Evolutionary conservation across 306 rosid species (phyloP).

Genomic region (Benincasa hispida): DNA sequence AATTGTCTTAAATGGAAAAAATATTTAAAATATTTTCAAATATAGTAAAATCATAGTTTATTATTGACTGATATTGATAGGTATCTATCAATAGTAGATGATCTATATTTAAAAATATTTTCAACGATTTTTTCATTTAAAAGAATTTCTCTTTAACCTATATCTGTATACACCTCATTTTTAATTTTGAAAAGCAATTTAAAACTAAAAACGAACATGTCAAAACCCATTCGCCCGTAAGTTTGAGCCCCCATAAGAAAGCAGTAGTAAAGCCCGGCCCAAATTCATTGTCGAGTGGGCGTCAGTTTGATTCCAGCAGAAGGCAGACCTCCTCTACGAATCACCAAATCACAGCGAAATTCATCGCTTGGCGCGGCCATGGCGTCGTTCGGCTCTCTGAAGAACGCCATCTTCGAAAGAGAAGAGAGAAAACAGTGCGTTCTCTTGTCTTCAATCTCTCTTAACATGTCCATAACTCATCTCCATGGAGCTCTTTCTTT

Average conservation of each 20-base stretch:
- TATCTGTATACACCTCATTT: too few relatives aligned
- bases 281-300: background rate
- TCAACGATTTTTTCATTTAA: too few relatives aligned
- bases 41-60: too few relatives aligned
- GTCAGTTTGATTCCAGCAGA: background rate
- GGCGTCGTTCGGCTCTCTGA: conserved; percentile 39
- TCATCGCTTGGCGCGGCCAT: conserved; percentile 5
- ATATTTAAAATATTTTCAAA: too few relatives aligned
- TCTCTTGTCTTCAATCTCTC: background rate
- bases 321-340: background rate
- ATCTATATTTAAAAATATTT: too few relatives aligned
- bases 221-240: background rate
- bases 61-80: too few relatives aligned
- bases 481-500: background rate
- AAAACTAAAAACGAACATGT: background rate
- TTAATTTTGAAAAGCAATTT: background rate
- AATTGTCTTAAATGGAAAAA: too few relatives aligned
- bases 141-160: too few relatives aligned
- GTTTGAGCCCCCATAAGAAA: background rate
- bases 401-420: conserved; percentile 29
- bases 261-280: background rate
- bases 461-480: background rate
- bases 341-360: background rate
- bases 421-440: conserved; percentile 45
- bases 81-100: too few relatives aligned